A percentile compares a stretch with the other conserved stretches of the same genome.
Evolutionary conservation across 2,329 filamentous ascomycete genomes (phyloP).

Genomic region (Thielaviopsis ethacetica): DNA sequence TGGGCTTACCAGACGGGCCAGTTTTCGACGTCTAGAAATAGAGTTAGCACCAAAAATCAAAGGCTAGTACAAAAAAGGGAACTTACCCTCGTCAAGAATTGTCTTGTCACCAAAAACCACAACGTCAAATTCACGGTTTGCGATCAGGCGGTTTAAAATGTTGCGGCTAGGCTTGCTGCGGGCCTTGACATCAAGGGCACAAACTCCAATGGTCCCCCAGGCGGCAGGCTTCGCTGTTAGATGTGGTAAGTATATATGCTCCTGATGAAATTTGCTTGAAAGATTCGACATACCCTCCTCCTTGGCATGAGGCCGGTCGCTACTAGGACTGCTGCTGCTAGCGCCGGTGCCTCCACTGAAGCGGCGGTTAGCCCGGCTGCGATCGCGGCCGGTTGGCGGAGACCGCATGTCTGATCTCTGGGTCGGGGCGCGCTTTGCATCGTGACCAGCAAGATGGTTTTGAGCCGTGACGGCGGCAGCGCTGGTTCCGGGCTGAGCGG

Average conservation of each 20-base stretch:
- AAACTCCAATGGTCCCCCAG: constrained; percentile 69
- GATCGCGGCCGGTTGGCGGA: constrained; percentile 38
- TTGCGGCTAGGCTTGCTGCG: constrained; percentile 94
- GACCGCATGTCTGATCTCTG: constrained; percentile 19
- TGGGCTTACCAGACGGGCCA: constrained; percentile 67
- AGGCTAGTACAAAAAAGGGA: not conserved
- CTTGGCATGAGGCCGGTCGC: constrained; percentile 47
- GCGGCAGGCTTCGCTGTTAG: constrained; percentile 36
- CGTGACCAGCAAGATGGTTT: constrained; percentile 5
- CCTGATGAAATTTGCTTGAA: not conserved
- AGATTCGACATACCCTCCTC: constrained; percentile 29
- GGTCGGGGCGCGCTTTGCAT: constrained; percentile 5
- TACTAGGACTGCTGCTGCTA: constrained; percentile 66
- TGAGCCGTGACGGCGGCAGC: constrained; percentile 4
- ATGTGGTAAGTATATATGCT: constrained; percentile 15
- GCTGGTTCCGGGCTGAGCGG: constrained; percentile 2
- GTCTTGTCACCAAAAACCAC: constrained; percentile 98
- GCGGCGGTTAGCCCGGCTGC: constrained; percentile 54
- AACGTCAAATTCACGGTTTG: constrained; percentile 86
- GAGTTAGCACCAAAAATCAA: constrained; percentile 1
- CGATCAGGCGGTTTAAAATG: constrained; percentile 81
- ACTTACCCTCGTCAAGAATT: constrained; percentile 72
- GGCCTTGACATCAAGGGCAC: constrained; percentile 87
- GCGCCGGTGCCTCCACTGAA: constrained; percentile 70
- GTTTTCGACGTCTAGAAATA: constrained; percentile 58